phyloP scores from a whole-genome alignment of 208 protist species.

The Leishmania major region DNA sequence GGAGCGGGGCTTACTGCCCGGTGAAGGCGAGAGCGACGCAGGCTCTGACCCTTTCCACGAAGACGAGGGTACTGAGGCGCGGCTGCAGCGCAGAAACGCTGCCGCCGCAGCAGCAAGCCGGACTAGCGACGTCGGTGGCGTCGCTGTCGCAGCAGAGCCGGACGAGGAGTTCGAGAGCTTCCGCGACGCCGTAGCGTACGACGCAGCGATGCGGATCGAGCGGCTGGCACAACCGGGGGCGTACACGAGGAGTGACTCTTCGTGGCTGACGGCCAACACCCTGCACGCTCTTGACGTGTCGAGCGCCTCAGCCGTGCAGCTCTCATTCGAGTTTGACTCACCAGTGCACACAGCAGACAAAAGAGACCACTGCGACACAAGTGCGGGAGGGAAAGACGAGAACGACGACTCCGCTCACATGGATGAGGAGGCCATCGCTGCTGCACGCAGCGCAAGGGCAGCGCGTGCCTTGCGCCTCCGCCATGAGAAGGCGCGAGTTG shows the following conservation, averaged over 20 bases:
- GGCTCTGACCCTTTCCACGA: conserved; percentile 31
- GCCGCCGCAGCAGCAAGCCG: neutral
- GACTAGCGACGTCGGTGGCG: neutral
- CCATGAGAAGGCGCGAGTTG: neutral
- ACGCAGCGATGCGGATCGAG: conserved; percentile 30
- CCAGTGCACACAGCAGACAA: neutral
- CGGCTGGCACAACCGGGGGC: conserved; percentile 17
- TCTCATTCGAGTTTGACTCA: neutral
- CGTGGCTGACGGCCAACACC: neutral
- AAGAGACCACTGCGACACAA: neutral
- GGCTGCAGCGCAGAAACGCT: neutral
- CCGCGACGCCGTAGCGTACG: conserved; percentile 14
- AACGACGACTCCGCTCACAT: conserved; percentile 10
- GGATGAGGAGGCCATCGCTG: conserved; percentile 18
- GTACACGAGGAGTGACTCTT: conserved; percentile 2
- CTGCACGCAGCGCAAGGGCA: conserved; percentile 17
- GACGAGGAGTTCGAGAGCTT: conserved; percentile 47
- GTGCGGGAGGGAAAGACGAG: conserved; percentile 6
- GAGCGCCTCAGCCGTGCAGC: neutral
- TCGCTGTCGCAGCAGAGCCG: conserved; percentile 32
- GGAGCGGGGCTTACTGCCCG: conserved; percentile 19
- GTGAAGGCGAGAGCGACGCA: conserved; percentile 22
- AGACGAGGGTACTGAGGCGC: conserved; percentile 22
- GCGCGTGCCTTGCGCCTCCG: conserved; percentile 12
- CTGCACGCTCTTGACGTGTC: neutral